Evolutionary conservation across 2,329 filamentous ascomycete species (phyloP).

Genomic region (Penicillium capsulatum): DNA sequence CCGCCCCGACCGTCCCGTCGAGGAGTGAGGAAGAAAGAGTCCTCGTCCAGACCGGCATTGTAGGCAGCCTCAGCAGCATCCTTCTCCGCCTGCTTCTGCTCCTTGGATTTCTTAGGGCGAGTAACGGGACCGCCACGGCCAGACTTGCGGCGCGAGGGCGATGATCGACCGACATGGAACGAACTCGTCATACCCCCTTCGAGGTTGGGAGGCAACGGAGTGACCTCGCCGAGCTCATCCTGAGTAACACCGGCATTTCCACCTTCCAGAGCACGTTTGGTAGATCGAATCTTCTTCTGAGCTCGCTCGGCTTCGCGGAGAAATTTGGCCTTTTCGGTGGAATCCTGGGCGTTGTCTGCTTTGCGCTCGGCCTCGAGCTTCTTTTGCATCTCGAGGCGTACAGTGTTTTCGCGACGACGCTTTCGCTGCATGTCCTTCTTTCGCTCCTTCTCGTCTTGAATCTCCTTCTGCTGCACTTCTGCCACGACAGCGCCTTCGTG

Average conservation of each 20-base stretch:
- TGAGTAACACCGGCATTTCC: slow-evolving; percentile 55
- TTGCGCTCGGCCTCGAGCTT: slow-evolving; percentile 73
- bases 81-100: slow-evolving; percentile 65
- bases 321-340: slow-evolving; percentile 74
- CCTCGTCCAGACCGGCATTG: slow-evolving; percentile 57
- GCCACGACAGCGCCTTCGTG: slow-evolving; percentile 77
- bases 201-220: slow-evolving; percentile 70
- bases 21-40: slow-evolving; percentile 48
- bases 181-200: slow-evolving; percentile 82
- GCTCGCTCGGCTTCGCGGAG: slow-evolving; percentile 82
- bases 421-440: slow-evolving; percentile 99
- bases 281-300: slow-evolving; percentile 88
- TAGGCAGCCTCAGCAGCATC: slow-evolving; percentile 82
- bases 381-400: slow-evolving; percentile 82
- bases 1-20: slow-evolving; percentile 48
- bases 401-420: slow-evolving; percentile 86
- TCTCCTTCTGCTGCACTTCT: slow-evolving; percentile 83
- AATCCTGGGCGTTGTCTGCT: slow-evolving; percentile 73
- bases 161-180: slow-evolving; percentile 65
- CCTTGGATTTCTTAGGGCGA: slow-evolving; percentile 82
- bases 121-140: slow-evolving; percentile 51
- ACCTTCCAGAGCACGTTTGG: slow-evolving; percentile 79
- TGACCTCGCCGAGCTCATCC: slow-evolving; percentile 69
- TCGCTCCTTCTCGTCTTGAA: slow-evolving; percentile 93
- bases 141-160: slow-evolving; percentile 50